Evolutionary conservation across 176 grass and related monocot species (phyloP).

Genomic region (Juncus effusus): DNA sequence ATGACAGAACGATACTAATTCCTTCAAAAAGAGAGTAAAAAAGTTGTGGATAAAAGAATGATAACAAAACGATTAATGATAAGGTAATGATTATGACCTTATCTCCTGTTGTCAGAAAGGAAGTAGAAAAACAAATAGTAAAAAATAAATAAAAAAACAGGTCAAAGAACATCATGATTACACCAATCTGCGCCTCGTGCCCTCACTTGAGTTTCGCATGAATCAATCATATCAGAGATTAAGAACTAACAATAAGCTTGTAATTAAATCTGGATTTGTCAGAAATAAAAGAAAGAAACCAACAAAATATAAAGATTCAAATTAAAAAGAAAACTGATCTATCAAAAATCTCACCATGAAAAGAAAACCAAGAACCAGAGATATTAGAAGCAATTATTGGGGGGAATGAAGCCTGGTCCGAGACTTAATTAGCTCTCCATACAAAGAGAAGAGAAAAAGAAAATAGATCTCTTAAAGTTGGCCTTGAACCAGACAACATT

Average conservation of each 20-base stretch:
- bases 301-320: neutral
- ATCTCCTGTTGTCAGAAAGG: constrained; percentile 20
- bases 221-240: neutral
- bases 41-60: neutral
- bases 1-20: too few relatives aligned
- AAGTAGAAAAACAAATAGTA: constrained; percentile 8
- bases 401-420: constrained; percentile 54
- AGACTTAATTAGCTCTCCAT: constrained; percentile 21
- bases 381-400: constrained; percentile 33
- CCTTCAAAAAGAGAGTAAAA: constrained; percentile 1
- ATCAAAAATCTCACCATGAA: neutral
- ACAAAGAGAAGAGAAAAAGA: constrained; percentile 16
- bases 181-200: constrained; percentile 36
- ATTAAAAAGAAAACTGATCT: neutral
- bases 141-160: neutral
- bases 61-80: constrained; percentile 11
- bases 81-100: constrained; percentile 38
- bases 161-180: constrained; percentile 38
- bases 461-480: neutral
- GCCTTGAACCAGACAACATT: constrained; percentile 46
- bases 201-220: neutral
- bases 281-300: neutral
- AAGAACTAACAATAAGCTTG: neutral
- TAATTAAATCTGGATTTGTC: neutral
- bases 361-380: neutral